Evolutionary conservation across 225 moss, liverwort and hornwort species (phyloP).

Genomic region (Straminergon stramineum): DNA sequence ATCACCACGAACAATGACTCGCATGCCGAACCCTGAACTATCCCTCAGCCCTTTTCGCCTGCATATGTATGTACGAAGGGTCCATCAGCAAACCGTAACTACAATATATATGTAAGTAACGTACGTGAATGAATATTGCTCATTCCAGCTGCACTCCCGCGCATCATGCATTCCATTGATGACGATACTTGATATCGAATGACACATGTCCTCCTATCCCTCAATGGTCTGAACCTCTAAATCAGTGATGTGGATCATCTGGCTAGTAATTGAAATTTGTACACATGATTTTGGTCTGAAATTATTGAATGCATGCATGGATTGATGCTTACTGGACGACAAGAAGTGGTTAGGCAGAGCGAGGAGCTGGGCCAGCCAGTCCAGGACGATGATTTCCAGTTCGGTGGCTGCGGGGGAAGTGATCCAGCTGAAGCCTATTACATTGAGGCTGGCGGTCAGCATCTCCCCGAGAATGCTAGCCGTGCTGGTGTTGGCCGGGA

Average conservation of each 20-base stretch:
- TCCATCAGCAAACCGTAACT: background rate
- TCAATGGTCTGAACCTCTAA: background rate
- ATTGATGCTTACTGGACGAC: background rate
- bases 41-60: background rate
- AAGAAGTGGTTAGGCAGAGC: constrained; percentile 33
- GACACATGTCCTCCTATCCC: background rate
- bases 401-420: constrained; percentile 60
- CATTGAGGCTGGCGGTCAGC: constrained; percentile 36
- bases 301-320: background rate
- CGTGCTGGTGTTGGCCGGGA: constrained; percentile 40
- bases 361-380: constrained; percentile 53
- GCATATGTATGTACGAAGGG: background rate
- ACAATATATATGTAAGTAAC: too few relatives aligned
- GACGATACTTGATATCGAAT: background rate
- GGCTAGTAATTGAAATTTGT: background rate
- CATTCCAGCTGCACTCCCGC: background rate
- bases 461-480: constrained; percentile 46
- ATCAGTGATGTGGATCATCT: background rate
- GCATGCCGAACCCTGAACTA: background rate
- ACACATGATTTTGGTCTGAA: background rate
- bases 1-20: background rate
- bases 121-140: background rate
- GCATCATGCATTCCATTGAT: background rate
- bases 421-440: constrained; percentile 58
- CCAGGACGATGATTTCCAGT: constrained; percentile 46